Evolutionary conservation across 2,329 filamentous ascomycete genomes (phyloP), one percentile per base, ranked within the genome.

Genomic region (Emmonsia crescens): DNA sequence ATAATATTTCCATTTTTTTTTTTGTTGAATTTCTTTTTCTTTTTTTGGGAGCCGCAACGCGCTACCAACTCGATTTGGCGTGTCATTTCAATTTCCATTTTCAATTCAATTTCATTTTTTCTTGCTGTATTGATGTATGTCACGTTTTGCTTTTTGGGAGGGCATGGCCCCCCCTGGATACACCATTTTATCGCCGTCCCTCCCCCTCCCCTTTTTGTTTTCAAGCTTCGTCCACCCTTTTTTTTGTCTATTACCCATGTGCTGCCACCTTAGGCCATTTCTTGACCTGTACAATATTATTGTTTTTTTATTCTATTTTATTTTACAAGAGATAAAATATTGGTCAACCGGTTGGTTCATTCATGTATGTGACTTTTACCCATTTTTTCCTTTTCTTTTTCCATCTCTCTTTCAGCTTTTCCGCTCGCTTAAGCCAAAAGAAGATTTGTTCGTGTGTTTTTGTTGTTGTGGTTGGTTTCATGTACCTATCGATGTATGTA

Each of bases 1-100:
- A 71, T 62, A 40, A 60, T 51, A 48, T 57, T 63, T 24, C 60
- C 52, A 31, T 40, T 31, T 36, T 44, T 60, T 62, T 54, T 49
- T 58, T 56, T 57, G 27, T 62, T 54, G 33, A 27, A 56, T 31
- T 60, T 57, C 44, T 62, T 55, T 60, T 40, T 49, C 40, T 42
- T 57, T 40, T 42, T 36, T 44, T 14, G 31, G 55, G 61, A 33
- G 24, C 60, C 57, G 31, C 52, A n/a, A 24, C 12, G 31, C 33
- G 31, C 33, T 51, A 57, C 46, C 38, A 36, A 46, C 48, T 42
- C 57, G 14, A 21, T 27, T 54, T 38, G 42, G 38, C 24, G 33
- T 60, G 42, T 19, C 9, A 19, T 57, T 42, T 42, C n/a, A n/a
- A n/a, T n/a, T n/a, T n/a, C n/a, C n/a, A n/a, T 24, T 24, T 36